Conservation (phyloP, 345 rosid genomes). For the Viola odorata region DNA sequence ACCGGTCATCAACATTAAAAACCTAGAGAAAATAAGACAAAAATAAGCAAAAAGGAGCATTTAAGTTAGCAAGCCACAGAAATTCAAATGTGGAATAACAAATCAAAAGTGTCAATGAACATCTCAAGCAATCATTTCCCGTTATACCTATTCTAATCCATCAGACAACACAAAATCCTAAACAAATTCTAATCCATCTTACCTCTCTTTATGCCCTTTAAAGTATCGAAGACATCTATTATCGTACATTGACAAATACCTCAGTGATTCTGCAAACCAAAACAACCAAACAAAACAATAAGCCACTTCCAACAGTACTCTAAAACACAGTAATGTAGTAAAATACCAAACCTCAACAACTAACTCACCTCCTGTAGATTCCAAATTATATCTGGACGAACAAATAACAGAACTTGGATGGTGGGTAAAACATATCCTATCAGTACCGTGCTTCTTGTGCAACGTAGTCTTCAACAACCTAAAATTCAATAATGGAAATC, state of each 20-base stretch:
- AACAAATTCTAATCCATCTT: too few species aligned
- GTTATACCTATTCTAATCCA: too few species aligned
- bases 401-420: slow-evolving; percentile 95
- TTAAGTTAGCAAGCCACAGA: too few species aligned
- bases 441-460: slow-evolving; percentile 92
- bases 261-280: slow-evolving; percentile 57
- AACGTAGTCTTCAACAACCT: slow-evolving; percentile 94
- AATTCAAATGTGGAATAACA: too few species aligned
- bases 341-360: background rate
- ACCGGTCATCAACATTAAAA: too few species aligned
- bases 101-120: too few species aligned
- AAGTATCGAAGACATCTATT: slow-evolving; percentile 95
- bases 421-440: slow-evolving; percentile 88
- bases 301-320: background rate
- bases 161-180: too few species aligned
- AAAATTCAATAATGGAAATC: slow-evolving; percentile 10
- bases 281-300: background rate
- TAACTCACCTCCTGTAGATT: slow-evolving; percentile 67
- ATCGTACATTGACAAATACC: slow-evolving; percentile 95
- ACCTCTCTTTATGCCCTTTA: slow-evolving; percentile 97
- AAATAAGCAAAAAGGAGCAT: too few species aligned
- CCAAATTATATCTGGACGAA: slow-evolving; percentile 73
- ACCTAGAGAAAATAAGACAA: too few species aligned
- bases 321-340: too few species aligned
- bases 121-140: too few species aligned